These are phyloP conservation scores for Verticillium zaregamsianum DNA, from an alignment of 2,329 filamentous ascomycete genomes.

Conservation along the genomic window DNA sequence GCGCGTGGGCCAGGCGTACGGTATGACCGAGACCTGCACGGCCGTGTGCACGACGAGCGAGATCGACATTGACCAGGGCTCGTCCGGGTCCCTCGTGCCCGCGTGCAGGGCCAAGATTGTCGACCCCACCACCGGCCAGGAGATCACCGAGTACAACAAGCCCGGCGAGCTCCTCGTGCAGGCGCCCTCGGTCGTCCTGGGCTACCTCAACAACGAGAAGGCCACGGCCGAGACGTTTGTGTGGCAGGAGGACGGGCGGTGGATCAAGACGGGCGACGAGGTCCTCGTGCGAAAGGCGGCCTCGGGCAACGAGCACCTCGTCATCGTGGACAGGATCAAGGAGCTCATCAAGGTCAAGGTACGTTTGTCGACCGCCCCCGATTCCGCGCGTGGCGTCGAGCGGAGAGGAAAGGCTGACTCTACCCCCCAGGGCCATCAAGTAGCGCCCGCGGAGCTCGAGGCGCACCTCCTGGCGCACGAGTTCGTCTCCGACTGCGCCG, in stretches of 20 bases:
- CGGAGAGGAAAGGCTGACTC: too few species aligned
- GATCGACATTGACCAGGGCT: slow-evolving; percentile 62
- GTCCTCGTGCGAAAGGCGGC: slow-evolving; percentile 60
- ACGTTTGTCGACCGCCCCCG: slow-evolving; percentile 30
- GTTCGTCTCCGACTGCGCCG: slow-evolving; percentile 67
- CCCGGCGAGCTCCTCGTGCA: slow-evolving; percentile 80
- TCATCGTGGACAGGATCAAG: slow-evolving; percentile 73
- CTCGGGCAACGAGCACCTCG: slow-evolving; percentile 71
- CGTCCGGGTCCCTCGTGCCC: slow-evolving; percentile 64
- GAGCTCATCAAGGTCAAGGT: slow-evolving; percentile 69
- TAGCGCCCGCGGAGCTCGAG: slow-evolving; percentile 75
- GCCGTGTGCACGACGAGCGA: slow-evolving; percentile 56
- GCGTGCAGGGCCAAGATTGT: slow-evolving; percentile 61
- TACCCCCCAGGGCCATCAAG: slow-evolving; percentile 57
- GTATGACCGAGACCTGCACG: slow-evolving; percentile 70
- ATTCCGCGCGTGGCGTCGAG: background rate
- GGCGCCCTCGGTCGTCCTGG: slow-evolving; percentile 70
- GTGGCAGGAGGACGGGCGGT: slow-evolving; percentile 61
- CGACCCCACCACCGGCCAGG: slow-evolving; percentile 57
- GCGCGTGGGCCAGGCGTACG: slow-evolving; percentile 69
- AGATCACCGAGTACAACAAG: slow-evolving; percentile 64
- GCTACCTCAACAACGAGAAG: slow-evolving; percentile 82
- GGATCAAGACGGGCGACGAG: slow-evolving; percentile 82
- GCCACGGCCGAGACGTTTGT: slow-evolving; percentile 78
- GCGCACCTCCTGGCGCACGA: slow-evolving; percentile 69